Conservation (phyloP, 2,329 filamentous ascomycete species). For the Hypoxylon sp. region DNA sequence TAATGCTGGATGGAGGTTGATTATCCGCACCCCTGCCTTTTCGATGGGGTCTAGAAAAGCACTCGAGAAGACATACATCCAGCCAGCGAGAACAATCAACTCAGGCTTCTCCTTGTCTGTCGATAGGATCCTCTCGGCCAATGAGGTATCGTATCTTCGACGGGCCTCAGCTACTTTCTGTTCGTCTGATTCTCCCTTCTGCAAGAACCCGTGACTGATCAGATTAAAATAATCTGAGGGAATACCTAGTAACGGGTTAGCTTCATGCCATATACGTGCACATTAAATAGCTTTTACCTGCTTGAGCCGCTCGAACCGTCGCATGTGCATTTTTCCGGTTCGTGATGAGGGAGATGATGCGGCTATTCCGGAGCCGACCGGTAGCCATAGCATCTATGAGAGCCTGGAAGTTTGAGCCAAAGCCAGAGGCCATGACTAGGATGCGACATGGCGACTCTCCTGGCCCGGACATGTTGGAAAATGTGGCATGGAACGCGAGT, state of each 20-base stretch:
- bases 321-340: constrained; percentile 20
- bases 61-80: constrained; percentile 71
- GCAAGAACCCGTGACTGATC: constrained; percentile 61
- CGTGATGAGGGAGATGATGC: constrained; percentile 15
- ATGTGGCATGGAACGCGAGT: no score
- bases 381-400: constrained; percentile 47
- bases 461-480: background rate
- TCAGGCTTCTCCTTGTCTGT: constrained; percentile 57
- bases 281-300: constrained; percentile 8
- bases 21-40: constrained; percentile 60
- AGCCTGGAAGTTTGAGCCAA: constrained; percentile 72
- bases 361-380: constrained; percentile 17
- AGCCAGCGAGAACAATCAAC: constrained; percentile 70
- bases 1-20: constrained; percentile 73
- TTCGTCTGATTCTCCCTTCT: constrained; percentile 51
- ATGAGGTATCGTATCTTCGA: constrained; percentile 67
- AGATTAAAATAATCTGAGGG: constrained; percentile 71
- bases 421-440: constrained; percentile 65
- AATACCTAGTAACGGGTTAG: constrained; percentile 49
- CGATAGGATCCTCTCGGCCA: constrained; percentile 63
- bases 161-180: constrained; percentile 54
- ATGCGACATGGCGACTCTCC: constrained; percentile 22
- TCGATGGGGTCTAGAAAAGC: constrained; percentile 65
- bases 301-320: constrained; percentile 6
- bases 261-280: constrained; percentile 49